Base-by-base conservation (phyloP, 2,329 filamentous ascomycete species). In the Ophiostoma sp. region DNA sequence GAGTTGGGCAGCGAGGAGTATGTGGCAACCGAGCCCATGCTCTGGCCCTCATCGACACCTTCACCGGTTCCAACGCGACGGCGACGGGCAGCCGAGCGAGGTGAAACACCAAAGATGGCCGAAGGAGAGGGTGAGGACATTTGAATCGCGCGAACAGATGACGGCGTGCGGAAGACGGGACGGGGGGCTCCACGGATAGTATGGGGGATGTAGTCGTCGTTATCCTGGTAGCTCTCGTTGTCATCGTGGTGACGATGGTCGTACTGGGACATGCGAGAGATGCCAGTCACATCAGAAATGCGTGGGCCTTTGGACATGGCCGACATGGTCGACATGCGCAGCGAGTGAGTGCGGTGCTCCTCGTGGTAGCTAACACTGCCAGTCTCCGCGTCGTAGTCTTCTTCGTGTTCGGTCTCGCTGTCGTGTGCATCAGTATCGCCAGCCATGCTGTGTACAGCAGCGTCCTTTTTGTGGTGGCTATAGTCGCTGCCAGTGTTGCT, bases 81-180 rank as follows among this genome's bases (percentile, higher is more conserved):
- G 1, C 72, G 74, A 35, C 83, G 83, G 72, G 85, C 86, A n/a
- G 0, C 52, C 23, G 86, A 85, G 11, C 85, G 82, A 7, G 86
- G 83, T 2, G 87, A 86, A n/a, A 82, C 83, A 31, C 79, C 77
- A 52, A 78, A 78, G 67, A 81, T 79, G n/a, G 69, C 79, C 0
- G 87, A 89, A 0, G 83, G 80, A 0, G 87, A 81, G 0, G 89
- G 89, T 0, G 89, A 91, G 1, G 85, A 85, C 87, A 92, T 90
- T 74, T 92, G 90, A 79, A 92, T 84, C 1, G 88, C 88, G 67
- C 87, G 87, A 8, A 92, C 86, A 15, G 87, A 88, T 1, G 89
- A 90, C 0, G 90, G 86, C 15, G 89, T 90, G 67, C 89, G 84
- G 77, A 93, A 92, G 1, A 86, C 84, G 5, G 88, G 86, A 2